Base-by-base conservation (phyloP, 495 filamentous ascomycete species). In the Aspergillus campestris region DNA sequence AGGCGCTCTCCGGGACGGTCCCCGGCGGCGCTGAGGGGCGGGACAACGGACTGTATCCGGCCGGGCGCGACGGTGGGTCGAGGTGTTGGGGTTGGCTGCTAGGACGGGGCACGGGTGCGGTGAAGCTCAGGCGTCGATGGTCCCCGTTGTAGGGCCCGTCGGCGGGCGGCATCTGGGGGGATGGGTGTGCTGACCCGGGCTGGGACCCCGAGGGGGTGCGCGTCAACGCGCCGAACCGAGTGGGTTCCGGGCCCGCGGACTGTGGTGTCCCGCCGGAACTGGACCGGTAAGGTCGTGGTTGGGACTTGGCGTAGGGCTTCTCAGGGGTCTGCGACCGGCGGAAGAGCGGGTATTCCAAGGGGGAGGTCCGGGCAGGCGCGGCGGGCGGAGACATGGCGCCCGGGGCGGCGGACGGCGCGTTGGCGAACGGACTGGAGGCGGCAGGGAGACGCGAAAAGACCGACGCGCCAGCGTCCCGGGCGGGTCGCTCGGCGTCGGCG, bases 281-380 rank as follows among this genome's bases (percentile, higher is more conserved):
- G 11, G 73, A 68, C 42, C 69, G 66, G 38, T 69, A 74, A 0
- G 65, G 58, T 8, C 70, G 64, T 9, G 58, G 45, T 38, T 54
- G 58, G 8, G 47, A 53, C 50, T 62, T 71, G 7, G 62, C 56
- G 46, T 56, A 66, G 10, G 58, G 67, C 44, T 79, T 78, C 28
- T 89, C 84, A 7, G 87, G 87, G 2, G 87, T 90, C 52, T 86
- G 80, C 3, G 86, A 84, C 34, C 83, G 76, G 34, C 81, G 79
- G 51, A 79, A 82, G 7, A 73, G 58, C 5, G 68, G 66, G 57
- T 86, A 81, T 10, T 87, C 82, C 43, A 67, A 60, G 46, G 67
- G 72, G 51, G 60, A 74, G 50, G 60, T 63, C 45, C 66, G 52
- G 31, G 69, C 52, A 30, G 66, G 68, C 27, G 65, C 66, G 15